Conservation (phyloP, 768 basidiomycete species). For the Gautieria morchelliformis region DNA sequence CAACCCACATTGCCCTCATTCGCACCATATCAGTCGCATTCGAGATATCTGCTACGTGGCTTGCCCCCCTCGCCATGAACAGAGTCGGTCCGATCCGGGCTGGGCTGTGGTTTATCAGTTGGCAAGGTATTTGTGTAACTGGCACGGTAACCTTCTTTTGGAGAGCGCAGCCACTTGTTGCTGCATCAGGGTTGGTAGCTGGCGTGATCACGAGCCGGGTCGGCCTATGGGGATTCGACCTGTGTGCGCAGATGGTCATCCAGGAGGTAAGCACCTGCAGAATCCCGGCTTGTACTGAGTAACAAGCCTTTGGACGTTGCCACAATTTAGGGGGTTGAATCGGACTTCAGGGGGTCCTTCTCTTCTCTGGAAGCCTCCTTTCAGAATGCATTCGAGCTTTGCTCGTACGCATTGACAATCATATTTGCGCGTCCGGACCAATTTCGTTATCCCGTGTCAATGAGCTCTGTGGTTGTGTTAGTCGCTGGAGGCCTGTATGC, state of each 20-base stretch:
- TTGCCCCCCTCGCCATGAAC: conserved; percentile 17
- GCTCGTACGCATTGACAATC: conserved; percentile 18
- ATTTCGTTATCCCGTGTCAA: too few species aligned
- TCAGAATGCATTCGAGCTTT: conserved; percentile 21
- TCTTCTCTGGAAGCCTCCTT: conserved; percentile 20
- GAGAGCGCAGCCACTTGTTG: conserved; percentile 7
- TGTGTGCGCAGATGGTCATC: conserved; percentile 20
- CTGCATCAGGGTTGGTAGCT: conserved; percentile 14
- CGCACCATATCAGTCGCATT: conserved; percentile 17
- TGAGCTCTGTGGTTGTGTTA: too few species aligned
- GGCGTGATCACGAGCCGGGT: conserved; percentile 19
- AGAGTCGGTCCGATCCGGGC: conserved; percentile 19
- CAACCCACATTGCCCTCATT: conserved; percentile 16
- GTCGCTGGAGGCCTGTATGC: too few species aligned
- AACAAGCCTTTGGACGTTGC: neutral
- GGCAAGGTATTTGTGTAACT: conserved; percentile 18
- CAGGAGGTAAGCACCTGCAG: conserved; percentile 19
- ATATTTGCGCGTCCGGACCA: conserved; percentile 15
- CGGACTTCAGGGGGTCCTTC: conserved; percentile 15
- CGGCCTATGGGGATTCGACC: conserved; percentile 24
- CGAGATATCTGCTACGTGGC: conserved; percentile 22
- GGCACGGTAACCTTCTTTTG: conserved; percentile 14
- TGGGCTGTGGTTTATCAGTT: conserved; percentile 23
- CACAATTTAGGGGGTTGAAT: neutral
- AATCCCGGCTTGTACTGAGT: neutral